These are phyloP conservation scores for Blastobotrys malaysiensis DNA, from an alignment of 1,139 yeast genomes.

Conservation along the genomic window DNA sequence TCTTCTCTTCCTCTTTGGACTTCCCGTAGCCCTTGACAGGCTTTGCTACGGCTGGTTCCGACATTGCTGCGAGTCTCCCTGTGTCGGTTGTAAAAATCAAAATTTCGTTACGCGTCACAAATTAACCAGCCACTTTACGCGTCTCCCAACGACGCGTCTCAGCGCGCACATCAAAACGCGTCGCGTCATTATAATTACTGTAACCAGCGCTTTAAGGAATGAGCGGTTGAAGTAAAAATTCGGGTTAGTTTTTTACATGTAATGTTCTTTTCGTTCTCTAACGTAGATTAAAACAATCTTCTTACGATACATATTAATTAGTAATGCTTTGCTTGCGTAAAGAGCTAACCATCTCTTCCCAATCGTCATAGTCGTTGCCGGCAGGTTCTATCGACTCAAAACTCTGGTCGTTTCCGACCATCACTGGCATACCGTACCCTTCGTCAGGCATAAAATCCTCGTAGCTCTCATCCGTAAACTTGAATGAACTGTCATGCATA, in stretches of 20 bases:
- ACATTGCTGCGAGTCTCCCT: background rate
- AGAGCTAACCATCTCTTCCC: conserved; percentile 1
- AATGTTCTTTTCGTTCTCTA: no score
- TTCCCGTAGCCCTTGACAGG: background rate
- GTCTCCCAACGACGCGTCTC: background rate
- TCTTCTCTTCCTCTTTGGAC: background rate
- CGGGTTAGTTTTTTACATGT: no score
- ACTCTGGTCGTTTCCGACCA: background rate
- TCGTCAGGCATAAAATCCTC: background rate
- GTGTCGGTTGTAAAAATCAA: background rate
- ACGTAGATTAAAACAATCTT: no score
- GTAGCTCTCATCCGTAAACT: background rate
- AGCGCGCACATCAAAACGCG: background rate
- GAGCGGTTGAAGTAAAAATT: background rate
- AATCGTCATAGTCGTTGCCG: background rate
- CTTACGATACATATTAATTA: background rate
- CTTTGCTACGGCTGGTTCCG: background rate
- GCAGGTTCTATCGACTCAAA: background rate
- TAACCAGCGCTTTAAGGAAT: no score
- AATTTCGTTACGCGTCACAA: background rate
- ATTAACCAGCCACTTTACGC: background rate
- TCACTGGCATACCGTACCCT: background rate
- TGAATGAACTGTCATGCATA: background rate
- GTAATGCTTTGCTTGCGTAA: background rate
- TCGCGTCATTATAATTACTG: background rate